Conservation (phyloP, 2,329 filamentous ascomycete species). For the Delphinella strobiligena region DNA sequence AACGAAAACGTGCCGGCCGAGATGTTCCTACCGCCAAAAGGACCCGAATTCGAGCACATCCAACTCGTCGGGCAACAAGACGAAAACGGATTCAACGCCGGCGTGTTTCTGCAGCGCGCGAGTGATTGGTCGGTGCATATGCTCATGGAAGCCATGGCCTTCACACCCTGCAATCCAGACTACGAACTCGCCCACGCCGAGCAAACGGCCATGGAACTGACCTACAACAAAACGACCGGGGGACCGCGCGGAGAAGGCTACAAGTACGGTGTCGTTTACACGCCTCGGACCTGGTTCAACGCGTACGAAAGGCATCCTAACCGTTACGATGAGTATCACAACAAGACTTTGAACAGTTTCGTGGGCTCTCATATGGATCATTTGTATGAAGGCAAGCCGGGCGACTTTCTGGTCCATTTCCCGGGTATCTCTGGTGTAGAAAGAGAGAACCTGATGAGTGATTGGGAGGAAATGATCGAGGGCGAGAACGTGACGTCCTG, state of each 20-base stretch:
- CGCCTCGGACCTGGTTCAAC: slow-evolving; percentile 8
- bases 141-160: slow-evolving; percentile 12
- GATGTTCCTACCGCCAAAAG: slow-evolving; percentile 16
- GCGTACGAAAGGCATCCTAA: slow-evolving; percentile 1
- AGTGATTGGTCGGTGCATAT: slow-evolving; percentile 12
- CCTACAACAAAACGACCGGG: slow-evolving; percentile 1
- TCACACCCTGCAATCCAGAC: slow-evolving; percentile 11
- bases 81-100: slow-evolving; percentile 12
- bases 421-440: slow-evolving; percentile 10
- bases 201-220: slow-evolving; percentile 9
- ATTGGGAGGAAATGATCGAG: slow-evolving; percentile 10
- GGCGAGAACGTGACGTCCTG: slow-evolving; percentile 2
- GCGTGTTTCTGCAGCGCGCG: slow-evolving; percentile 17
- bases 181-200: slow-evolving; percentile 11
- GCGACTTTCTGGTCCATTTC: slow-evolving; percentile 11
- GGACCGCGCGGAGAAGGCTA: slow-evolving; percentile 2
- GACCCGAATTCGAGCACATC: slow-evolving; percentile 11
- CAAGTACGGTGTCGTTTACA: slow-evolving; percentile 2
- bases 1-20: slow-evolving; percentile 16
- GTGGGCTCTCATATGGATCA: slow-evolving; percentile 14
- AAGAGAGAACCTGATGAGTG: slow-evolving; percentile 9
- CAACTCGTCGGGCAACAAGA: slow-evolving; percentile 14
- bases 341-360: slow-evolving; percentile 26
- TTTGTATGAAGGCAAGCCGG: slow-evolving; percentile 5
- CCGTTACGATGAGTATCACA: not conserved